These are phyloP conservation scores for Rutidosis leptorrhynchoides DNA, from an alignment of 129 eudicot genomes.

Conservation along the genomic window DNA sequence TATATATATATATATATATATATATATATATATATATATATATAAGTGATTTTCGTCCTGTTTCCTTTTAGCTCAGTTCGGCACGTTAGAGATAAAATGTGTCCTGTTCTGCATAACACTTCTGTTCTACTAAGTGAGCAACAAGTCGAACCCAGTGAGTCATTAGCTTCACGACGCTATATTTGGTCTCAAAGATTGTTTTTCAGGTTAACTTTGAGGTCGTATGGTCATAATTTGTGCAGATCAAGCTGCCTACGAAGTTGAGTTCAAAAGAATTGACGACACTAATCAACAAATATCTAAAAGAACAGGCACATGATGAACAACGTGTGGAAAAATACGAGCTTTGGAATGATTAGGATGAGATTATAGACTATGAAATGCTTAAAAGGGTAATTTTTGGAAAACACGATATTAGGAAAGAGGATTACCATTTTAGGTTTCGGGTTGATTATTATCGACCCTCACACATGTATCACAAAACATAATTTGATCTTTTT, in stretches of 20 bases:
- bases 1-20: too few relatives aligned
- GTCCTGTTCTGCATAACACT: not conserved
- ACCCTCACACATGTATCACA: too few relatives aligned
- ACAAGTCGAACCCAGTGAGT: conserved; percentile 44
- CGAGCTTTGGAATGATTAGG: conserved; percentile 50
- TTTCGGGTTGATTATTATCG: too few relatives aligned
- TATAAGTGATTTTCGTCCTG: not conserved
- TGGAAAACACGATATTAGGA: too few relatives aligned
- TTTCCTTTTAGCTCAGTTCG: not conserved
- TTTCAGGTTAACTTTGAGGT: not conserved
- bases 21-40: too few relatives aligned
- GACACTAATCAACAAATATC: conserved; percentile 53
- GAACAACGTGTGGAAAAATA: conserved; percentile 45
- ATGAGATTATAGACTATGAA: not conserved
- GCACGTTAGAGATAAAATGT: not conserved
- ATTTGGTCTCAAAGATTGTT: not conserved
- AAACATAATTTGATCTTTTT: too few relatives aligned
- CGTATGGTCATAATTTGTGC: conserved; percentile 25
- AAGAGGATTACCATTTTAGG: too few relatives aligned
- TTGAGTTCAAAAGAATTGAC: conserved; percentile 79
- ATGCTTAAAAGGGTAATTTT: not conserved
- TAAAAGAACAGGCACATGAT: conserved; percentile 39
- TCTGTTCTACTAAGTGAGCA: too few relatives aligned
- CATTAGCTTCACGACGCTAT: not conserved
- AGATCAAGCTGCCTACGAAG: conserved; percentile 68